Evolutionary conservation across 805 yeast genomes (phyloP), one percentile per base, ranked within the genome.

Genomic region (Starmerella floris): DNA sequence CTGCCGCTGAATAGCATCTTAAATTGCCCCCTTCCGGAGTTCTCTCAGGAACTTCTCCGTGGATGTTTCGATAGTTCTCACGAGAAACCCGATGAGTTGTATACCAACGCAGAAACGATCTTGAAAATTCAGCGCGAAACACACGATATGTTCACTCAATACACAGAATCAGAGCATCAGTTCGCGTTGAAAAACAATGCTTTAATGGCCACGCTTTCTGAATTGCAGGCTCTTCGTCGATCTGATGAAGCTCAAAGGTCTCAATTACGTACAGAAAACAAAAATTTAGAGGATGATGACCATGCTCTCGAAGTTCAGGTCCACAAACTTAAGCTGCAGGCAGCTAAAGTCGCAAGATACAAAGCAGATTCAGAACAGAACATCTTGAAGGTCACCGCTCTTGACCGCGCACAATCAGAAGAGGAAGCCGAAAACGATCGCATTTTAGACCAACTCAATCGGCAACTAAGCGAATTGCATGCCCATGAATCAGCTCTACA

Each of bases 301-400:
- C 60, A 64, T 6, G 51, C 52, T 16, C 51, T 64, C 15, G 69
- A 65, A 28, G 52, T 58, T 15, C 63, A 60, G 37, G 51, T 56
- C 22, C 37, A 58, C 5, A 61, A 59, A 37, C 52, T 57, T 16
- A 62, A 57, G 35, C 48, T 48, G 37, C 50, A 42, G 41, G 42
- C 51, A 39, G 38, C 55, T 34, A 20, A 51, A 42, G 28, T 37
- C 38, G 33, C 51, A 36, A 32, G 40, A 39, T 47, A 42, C 31
- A 46, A 44, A 10, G 34, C 46, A 1, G 60, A 58, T 21, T 33
- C 42, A 11, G 43, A 36, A 15, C 30, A 43, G n/a, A 23, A 47
- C 16, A 26, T 23, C 22, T 30, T 22, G 27, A 35, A 45, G 38
- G 8, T 20, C 10, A n/a, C 23, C 15, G 44, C 42, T 26, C 40